Evolutionary conservation across 2,329 filamentous ascomycete species (phyloP), one percentile per base, ranked within the genome.

Genomic region (Colletotrichum sansevieriae): DNA sequence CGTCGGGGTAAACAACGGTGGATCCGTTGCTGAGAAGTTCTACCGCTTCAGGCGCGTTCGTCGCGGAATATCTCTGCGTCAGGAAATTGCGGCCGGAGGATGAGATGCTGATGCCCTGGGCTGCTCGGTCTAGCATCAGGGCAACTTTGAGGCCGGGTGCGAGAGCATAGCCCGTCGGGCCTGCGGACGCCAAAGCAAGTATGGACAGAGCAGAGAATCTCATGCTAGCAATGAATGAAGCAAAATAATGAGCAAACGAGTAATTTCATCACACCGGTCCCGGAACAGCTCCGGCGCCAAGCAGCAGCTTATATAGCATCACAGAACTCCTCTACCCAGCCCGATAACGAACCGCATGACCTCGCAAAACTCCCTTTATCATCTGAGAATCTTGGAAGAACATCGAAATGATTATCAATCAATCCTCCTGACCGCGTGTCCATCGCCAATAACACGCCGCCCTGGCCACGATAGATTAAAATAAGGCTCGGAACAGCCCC

Each of bases 101-200:
- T 6, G 61, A 63, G 43, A 63, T 63, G 33, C 44, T 43, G 52
- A 63, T 63, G 18, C 61, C 61, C 37, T 63, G 52, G 18, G 61
- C 58, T 5, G 61, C 52, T 18, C 46, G 46, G 2, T 63, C 61
- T 11, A 63, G 43, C 0, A 43, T 52, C 2, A 43, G n/a, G 6
- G 61, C 61, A 20, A 58, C 33, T 7, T 56, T 11, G 22, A 63
- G 61, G 11, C 52, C 61, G 2, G 29, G 35, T 15, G 43, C 51
- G 13, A 43, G 25, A 4, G 52, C 61, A 5, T 41, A 15, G 3
- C 18, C 41, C 8, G 35, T 10, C 4, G 11, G 18, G 49, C 49
- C 12, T n/a, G 49, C 29, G 0, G 49, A 35, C 29, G 49, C 29
- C 8, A 18, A 20, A 6, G 49, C 33, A 12, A 25, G 13, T 10